Base-by-base conservation (phyloP, 352 stramenopile genomes). In the Phytophthora podocarpi region DNA sequence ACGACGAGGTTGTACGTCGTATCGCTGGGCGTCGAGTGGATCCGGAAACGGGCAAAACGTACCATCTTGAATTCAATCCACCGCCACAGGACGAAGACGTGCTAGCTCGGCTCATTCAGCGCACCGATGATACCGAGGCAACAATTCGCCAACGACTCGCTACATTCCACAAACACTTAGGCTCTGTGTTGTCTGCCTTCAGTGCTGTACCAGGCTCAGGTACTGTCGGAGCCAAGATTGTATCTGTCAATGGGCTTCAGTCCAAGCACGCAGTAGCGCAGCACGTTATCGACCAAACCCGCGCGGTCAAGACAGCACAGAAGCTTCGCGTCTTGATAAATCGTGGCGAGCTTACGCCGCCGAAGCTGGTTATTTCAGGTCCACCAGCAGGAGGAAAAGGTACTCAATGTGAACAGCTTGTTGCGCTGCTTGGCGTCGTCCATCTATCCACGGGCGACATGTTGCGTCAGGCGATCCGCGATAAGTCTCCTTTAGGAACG, bases 1-100 rank as follows among this genome's bases (percentile, higher is more conserved):
- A 99, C 64, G 90, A 93, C 23, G 89, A 98, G 28, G 85, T 99
- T 9, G 88, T 98, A 64, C 96, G 98, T 50, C 90, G 97, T 49
- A 98, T 99, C 49, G 98, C 92, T 31, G 97, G 97, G 42, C 85
- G 97, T 28, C 95, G 96, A 56, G 91, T 99, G 28, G 96, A 99
- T 70, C 94, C 97, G 21, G 83, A 85, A 28, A 97, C 80, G 3
- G 93, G 96, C 67, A 93, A 96, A 53, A 98, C 89, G 47, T 99
- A 99, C 73, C 97, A 99, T 50, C 76, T 98, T 5, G 97, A 98
- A 68, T 99, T 97, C 74, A 97, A 96, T 56, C 95, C 96, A n/a
- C 97, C 97, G 5, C 61, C 82, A 7, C 66, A 85, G 13, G 85
- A 82, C 50, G 87, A 85, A 45, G 72, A 69, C 27, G 72, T 82